A percentile compares a stretch with the other conserved stretches of the same genome.
Conservation (phyloP, 2,329 filamentous ascomycete genomes). For the Fusarium cyanostomum region DNA sequence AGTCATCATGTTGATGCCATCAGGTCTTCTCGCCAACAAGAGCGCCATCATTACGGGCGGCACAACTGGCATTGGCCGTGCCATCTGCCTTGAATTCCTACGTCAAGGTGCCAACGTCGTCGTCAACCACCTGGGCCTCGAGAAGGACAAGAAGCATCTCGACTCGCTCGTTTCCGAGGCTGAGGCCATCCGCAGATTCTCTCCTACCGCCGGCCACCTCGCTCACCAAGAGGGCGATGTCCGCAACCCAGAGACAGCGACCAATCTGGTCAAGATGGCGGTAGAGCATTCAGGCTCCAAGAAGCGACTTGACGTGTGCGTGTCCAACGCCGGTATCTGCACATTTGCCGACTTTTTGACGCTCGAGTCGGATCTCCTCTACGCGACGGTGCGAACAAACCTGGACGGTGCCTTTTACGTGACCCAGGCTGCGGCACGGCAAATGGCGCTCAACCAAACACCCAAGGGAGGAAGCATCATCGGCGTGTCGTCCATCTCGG, state of each 20-base stretch:
- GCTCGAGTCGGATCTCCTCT: slow-evolving; percentile 74
- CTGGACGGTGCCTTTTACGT: slow-evolving; percentile 89
- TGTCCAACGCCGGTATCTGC: slow-evolving; percentile 90
- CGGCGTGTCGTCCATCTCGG: slow-evolving; percentile 76
- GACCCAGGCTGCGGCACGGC: slow-evolving; percentile 83
- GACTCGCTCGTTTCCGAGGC: slow-evolving; percentile 63
- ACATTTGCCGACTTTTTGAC: slow-evolving; percentile 87
- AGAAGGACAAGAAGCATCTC: slow-evolving; percentile 61
- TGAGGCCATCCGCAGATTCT: slow-evolving; percentile 53
- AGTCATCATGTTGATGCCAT: slow-evolving; percentile 54
- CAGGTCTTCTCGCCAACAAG: slow-evolving; percentile 73
- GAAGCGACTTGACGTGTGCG: slow-evolving; percentile 76
- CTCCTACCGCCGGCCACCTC: slow-evolving; percentile 62
- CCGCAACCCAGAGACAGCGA: slow-evolving; percentile 75
- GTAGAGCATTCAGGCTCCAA: slow-evolving; percentile 64
- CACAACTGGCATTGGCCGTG: slow-evolving; percentile 85
- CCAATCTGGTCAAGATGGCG: slow-evolving; percentile 71
- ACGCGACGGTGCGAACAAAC: slow-evolving; percentile 79
- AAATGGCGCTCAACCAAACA: slow-evolving; percentile 74
- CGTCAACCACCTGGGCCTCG: slow-evolving; percentile 79
- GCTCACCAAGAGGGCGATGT: slow-evolving; percentile 81
- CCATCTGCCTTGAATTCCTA: slow-evolving; percentile 82
- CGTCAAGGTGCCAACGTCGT: slow-evolving; percentile 80
- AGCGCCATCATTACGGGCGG: slow-evolving; percentile 88
- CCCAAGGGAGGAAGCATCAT: slow-evolving; percentile 82